Evolutionary conservation across 2,329 filamentous ascomycete genomes (phyloP).

Genomic region (Hypoxylon sp.): DNA sequence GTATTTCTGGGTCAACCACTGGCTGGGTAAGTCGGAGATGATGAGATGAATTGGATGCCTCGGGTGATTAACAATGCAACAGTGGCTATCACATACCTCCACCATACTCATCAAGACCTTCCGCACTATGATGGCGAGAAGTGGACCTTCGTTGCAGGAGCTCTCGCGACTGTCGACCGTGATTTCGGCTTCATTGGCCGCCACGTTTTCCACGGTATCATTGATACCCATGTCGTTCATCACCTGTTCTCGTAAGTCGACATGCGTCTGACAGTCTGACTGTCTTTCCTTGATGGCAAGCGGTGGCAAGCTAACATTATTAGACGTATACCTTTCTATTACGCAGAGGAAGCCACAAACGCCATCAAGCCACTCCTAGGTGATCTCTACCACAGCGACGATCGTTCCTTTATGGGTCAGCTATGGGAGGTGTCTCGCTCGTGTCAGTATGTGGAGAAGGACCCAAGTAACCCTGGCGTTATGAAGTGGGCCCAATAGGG

Average conservation of each 20-base stretch:
- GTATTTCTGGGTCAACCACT: slow-evolving; percentile 80
- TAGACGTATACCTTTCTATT: slow-evolving; percentile 66
- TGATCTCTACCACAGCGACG: slow-evolving; percentile 61
- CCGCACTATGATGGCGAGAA: slow-evolving; percentile 71
- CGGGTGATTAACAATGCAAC: slow-evolving; percentile 43
- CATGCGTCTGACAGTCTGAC: not conserved
- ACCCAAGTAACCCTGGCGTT: slow-evolving; percentile 49
- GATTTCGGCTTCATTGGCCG: slow-evolving; percentile 75
- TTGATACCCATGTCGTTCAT: slow-evolving; percentile 71
- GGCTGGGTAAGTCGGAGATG: slow-evolving; percentile 67
- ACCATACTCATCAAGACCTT: slow-evolving; percentile 75
- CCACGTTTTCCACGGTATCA: slow-evolving; percentile 77
- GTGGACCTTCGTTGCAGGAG: slow-evolving; percentile 75
- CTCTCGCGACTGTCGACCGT: slow-evolving; percentile 74
- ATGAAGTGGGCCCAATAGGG: slow-evolving; percentile 48
- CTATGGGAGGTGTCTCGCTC: slow-evolving; percentile 55
- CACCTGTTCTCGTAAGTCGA: slow-evolving; percentile 64
- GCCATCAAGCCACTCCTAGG: slow-evolving; percentile 65
- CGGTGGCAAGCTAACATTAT: slow-evolving; percentile 23
- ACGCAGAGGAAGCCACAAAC: slow-evolving; percentile 65
- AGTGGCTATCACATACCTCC: slow-evolving; percentile 83
- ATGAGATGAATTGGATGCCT: slow-evolving; percentile 5
- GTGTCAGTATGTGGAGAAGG: slow-evolving; percentile 56
- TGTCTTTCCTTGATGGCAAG: not conserved
- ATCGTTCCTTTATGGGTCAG: slow-evolving; percentile 54